Evolutionary conservation across 1,284 basidiomycete genomes (phyloP).

Genomic region (Cutaneotrichosporon sp.): DNA sequence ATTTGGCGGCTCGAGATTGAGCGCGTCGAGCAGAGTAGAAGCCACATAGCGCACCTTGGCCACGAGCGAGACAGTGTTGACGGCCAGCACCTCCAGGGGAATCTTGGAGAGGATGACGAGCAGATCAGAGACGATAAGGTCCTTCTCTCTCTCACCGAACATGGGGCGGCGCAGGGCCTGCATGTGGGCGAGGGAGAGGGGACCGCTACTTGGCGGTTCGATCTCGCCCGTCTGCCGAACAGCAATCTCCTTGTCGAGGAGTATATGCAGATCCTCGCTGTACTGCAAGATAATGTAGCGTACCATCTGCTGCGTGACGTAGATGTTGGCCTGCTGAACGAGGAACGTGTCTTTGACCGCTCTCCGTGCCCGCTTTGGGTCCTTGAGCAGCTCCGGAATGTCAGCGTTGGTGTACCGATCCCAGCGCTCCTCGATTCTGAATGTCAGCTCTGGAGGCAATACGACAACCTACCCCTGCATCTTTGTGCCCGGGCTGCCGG

Average conservation of each 20-base stretch:
- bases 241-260: constrained; percentile 49
- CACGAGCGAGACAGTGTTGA: constrained; percentile 67
- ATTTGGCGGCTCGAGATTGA: constrained; percentile 58
- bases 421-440: constrained; percentile 38
- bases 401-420: constrained; percentile 59
- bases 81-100: constrained; percentile 82
- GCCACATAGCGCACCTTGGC: constrained; percentile 86
- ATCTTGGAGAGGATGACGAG: constrained; percentile 80
- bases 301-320: constrained; percentile 83
- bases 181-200: constrained; percentile 45
- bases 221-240: background rate
- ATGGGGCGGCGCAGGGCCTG: constrained; percentile 7
- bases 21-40: constrained; percentile 76
- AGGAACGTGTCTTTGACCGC: constrained; percentile 79
- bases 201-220: constrained; percentile 44
- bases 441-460: background rate
- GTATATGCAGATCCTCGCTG: constrained; percentile 63
- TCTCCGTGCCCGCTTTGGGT: constrained; percentile 67
- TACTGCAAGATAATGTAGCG: constrained; percentile 85
- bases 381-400: constrained; percentile 81
- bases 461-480: constrained; percentile 20
- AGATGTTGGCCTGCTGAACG: constrained; percentile 81
- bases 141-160: constrained; percentile 29
- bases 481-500: constrained; percentile 8
- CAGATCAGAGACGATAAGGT: constrained; percentile 54